Evolutionary conservation across 345 rosid genomes (phyloP), one percentile per base, ranked within the genome.

Genomic region (Hibiscus mutabilis): DNA sequence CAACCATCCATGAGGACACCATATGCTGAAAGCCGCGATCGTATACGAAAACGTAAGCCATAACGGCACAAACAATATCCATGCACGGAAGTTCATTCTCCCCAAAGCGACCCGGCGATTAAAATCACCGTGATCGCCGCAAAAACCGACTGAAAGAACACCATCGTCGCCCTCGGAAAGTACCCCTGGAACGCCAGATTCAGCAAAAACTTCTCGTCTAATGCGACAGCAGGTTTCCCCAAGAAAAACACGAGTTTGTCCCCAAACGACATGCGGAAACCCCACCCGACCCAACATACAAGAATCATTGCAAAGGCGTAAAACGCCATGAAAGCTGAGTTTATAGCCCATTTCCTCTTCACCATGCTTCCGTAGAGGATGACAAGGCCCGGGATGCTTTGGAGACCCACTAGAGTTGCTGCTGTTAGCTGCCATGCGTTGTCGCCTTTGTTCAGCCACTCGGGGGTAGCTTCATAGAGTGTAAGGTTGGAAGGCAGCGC

Each of bases 381-480:
- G 22, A 86, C 80, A 0, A 88, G 81, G 44, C 88, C 87, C 0
- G 85, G 86, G 27, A 85, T 74, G 65, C 72, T 82, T 4, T 84
- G 89, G 5, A 82, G 79, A 13, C 87, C 86, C 0, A 83, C 82
- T 0, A 86, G 75, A 0, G 89, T 78, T n/a, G 92, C 89, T 0
- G 87, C 84, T 0, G 84, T 80, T 22, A 86, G 84, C 71, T 88
- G 89, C 92, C 92, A 86, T 9, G 79, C 83, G 11, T 81, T 82
- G 79, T 85, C 84, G 1, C 82, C 84, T 21, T 85, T 84, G 76
- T 79, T 82, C 79, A 86, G 14, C 89, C 89, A 85, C 15, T 51
- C 44, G 0, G 87, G 89, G 55, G 60, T 85, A 0, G 85, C 78
- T 66, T 85, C 86, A 2, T 85, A 84, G 0, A 79, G 68, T 11